Base-by-base conservation (phyloP, 75 land plant species). In the Ceratopteris richardii region DNA sequence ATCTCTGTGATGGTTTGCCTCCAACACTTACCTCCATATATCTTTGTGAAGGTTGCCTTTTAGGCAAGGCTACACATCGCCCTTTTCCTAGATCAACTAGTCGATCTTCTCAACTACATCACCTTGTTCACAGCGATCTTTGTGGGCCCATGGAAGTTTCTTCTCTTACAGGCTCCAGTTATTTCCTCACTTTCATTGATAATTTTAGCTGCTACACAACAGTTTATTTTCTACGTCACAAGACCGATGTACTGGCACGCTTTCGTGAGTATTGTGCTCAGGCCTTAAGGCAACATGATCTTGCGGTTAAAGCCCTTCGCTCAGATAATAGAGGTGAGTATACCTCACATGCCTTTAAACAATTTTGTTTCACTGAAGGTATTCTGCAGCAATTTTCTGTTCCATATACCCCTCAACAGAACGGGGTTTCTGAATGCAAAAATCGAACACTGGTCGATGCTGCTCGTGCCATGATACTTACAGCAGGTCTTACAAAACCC, bases 171-270 rank as follows among this genome's bases (percentile, higher is more conserved):
- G 31, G 29, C 1, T 60, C 13, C 22, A 1, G 0, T 1, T 63
- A 70, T 40, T 63, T 70, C 36, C 11, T 70, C 0, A 27, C 20
- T 20, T 56, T 70, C 27, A 57, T 56, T 27, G 66, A 70, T 58
- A 61, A 70, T 29, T 70, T 14, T 39, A 63, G 23, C 1, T 2
- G 54, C 17, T 62, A 56, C 27, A 62, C 56, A 6, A 61, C 31
- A 33, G 55, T 62, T 3, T 69, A 69, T 44, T 62, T 69, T 20
- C 14, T 70, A 0, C 37, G 30, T 6, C 37, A 57, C 1, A 70
- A 63, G 29, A 63, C 44, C 20, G 31, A 70, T 23, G 52, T 57
- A 0, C 57, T 63, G 29, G 4, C 11, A 0, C n/a, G 3, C 1
- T 70, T 70, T 1, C 44, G 46, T 46, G n/a, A 63, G 37, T 63